A percentile compares a stretch with the other conserved stretches of the same genome.
Conservation (phyloP, 2,329 filamentous ascomycete species). For the Alternaria infectoria region DNA sequence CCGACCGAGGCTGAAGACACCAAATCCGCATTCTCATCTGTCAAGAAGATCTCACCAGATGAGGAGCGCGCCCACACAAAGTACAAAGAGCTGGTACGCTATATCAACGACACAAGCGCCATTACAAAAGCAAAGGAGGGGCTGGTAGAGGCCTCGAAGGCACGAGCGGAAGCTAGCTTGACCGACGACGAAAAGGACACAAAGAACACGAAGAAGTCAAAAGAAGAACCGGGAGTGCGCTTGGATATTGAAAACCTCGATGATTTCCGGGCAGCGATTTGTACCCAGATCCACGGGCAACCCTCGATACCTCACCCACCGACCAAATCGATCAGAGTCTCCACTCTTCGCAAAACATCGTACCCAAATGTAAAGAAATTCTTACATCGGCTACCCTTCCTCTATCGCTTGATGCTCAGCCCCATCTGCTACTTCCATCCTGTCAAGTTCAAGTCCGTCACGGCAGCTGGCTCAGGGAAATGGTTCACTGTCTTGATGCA, state of each 20-base stretch:
- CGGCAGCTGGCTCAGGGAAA: constrained; percentile 57
- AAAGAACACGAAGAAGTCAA: constrained; percentile 9
- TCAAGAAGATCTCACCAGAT: constrained; percentile 54
- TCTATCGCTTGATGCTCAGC: constrained; percentile 56
- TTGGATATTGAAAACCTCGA: constrained; percentile 48
- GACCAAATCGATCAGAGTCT: constrained; percentile 55
- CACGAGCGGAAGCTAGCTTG: constrained; percentile 29
- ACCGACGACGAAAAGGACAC: constrained; percentile 33
- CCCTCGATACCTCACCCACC: constrained; percentile 61
- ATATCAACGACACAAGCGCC: constrained; percentile 39
- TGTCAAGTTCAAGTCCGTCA: constrained; percentile 58
- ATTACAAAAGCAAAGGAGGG: constrained; percentile 36
- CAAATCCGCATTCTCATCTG: constrained; percentile 46
- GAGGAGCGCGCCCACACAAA: constrained; percentile 52
- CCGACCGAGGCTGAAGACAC: constrained; percentile 40
- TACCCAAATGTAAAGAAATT: constrained; percentile 52
- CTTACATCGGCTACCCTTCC: constrained; percentile 58
- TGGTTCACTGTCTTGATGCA: constrained; percentile 58
- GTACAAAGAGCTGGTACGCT: constrained; percentile 51
- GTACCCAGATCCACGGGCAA: constrained; percentile 55
- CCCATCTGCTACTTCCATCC: constrained; percentile 61
- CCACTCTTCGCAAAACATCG: constrained; percentile 54
- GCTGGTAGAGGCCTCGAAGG: constrained; percentile 30
- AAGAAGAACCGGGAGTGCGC: constrained; percentile 16
- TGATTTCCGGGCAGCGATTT: constrained; percentile 58